Percentiles rank a stretch among this genome's conserved stretches.
Conservation (phyloP, 2,329 filamentous ascomycete species). For the Elsinoe batatas region DNA sequence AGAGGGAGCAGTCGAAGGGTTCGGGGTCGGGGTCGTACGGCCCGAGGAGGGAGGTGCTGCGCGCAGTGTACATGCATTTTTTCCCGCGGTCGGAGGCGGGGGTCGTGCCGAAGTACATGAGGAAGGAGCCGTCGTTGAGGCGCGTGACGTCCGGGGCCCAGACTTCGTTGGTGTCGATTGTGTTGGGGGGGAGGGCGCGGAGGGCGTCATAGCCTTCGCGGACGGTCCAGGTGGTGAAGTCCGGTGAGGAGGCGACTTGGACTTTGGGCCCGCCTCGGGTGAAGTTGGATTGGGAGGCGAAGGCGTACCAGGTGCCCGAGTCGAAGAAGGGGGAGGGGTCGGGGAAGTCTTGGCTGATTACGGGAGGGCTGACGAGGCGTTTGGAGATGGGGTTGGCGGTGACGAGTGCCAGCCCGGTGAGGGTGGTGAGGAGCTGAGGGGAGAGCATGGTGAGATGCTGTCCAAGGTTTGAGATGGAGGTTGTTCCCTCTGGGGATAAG, state of each 20-base stretch:
- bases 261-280: constrained; percentile 22
- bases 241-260: constrained; percentile 27
- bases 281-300: constrained; percentile 24
- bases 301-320: constrained; percentile 28
- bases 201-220: constrained; percentile 24
- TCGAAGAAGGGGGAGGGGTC: constrained; percentile 28
- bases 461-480: background rate
- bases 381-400: background rate
- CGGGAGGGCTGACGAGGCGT: constrained; percentile 2
- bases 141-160: constrained; percentile 29
- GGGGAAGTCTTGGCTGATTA: constrained; percentile 16
- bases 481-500: background rate
- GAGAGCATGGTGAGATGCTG: constrained; percentile 3
- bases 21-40: constrained; percentile 22
- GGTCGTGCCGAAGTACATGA: constrained; percentile 23
- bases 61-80: constrained; percentile 24
- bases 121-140: constrained; percentile 20
- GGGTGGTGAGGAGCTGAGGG: background rate
- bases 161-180: constrained; percentile 18
- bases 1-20: constrained; percentile 22
- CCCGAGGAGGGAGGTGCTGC: constrained; percentile 19
- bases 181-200: constrained; percentile 24
- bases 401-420: background rate
- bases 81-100: constrained; percentile 15
- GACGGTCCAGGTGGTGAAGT: constrained; percentile 26